phyloP scores from a whole-genome alignment of 306 rosid genomes.

The Betula pendula region DNA sequence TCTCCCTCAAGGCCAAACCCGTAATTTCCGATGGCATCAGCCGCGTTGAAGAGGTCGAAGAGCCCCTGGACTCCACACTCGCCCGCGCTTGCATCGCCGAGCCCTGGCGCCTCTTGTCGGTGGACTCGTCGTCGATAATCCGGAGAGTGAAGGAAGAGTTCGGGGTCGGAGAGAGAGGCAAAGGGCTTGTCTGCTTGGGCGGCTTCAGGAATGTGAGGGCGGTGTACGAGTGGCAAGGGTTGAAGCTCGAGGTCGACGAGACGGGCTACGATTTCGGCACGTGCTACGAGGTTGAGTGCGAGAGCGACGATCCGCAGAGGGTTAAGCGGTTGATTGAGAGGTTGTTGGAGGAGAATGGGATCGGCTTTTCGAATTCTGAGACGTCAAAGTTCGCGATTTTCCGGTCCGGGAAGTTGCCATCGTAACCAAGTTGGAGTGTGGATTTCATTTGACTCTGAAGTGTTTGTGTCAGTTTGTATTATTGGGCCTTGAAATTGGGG shows the following conservation, averaged over 20 bases:
- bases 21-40: conserved; percentile 45
- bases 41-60: conserved; percentile 53
- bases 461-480: no score
- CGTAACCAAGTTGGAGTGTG: no score
- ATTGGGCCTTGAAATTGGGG: no score
- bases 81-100: conserved; percentile 54
- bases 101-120: conserved; percentile 48
- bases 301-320: conserved; percentile 44
- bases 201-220: conserved; percentile 64
- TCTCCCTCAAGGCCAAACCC: conserved; percentile 56
- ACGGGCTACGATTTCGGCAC: conserved; percentile 61
- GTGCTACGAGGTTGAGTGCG: conserved; percentile 60
- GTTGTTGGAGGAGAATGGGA: conserved; percentile 41
- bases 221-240: conserved; percentile 50
- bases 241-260: conserved; percentile 62
- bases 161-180: conserved; percentile 19
- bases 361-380: conserved; percentile 42
- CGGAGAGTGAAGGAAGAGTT: conserved; percentile 42
- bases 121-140: conserved; percentile 33
- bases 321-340: conserved; percentile 42
- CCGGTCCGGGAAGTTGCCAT: conserved; percentile 45
- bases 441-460: no score
- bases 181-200: conserved; percentile 49
- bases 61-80: conserved; percentile 44
- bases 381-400: conserved; percentile 48